Base-by-base conservation (phyloP, 345 rosid genomes). In the Passiflora organensis region DNA sequence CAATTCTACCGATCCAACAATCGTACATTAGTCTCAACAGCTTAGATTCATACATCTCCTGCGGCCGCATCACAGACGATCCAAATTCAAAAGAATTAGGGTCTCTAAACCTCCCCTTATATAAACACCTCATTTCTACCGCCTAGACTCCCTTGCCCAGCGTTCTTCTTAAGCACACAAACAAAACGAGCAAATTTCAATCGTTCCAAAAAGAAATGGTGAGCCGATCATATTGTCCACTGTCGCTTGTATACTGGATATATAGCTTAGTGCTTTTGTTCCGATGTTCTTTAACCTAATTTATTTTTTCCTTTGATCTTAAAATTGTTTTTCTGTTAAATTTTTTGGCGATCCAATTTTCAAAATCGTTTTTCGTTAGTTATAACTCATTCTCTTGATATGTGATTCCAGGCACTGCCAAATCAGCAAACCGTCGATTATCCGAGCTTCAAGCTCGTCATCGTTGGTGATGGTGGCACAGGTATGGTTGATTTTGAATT, bases 371-470 rank as follows among this genome's bases (percentile, higher is more conserved):
- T 13, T 20, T 5, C 20, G 4, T 14, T 47, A 11, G 54, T 6
- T 50, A 6, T 17, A 24, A 5, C 6, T 13, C 23, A 22, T 1
- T 54, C 15, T 55, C 18, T 10, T 38, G 21, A 25, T 57, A 43
- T 28, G 34, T 28, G 34, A 8, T 28, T 3, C 8, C 48, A 89
- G 97, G 93, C 97, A 63, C 58, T 89, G 49, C 93, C 85, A 2
- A 84, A 80, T 48, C 95, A 75, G 65, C 82, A 67, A 58, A 78
- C 82, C 32, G 90, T 89, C 0, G 74, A 76, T 60, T 72, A 86
- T 34, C 79, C 79, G 34, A 74, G 72, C 66, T 70, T 74, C 72
- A 74, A 74, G 79, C 75, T 74, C 56, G 75, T 74, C 32, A 66
- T 74, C 44, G 79, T 74, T 12, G 79, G 79, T 1, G 79, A 74